Evolutionary conservation across 2,329 filamentous ascomycete species (phyloP).

Genomic region (Fusarium sacchari): DNA sequence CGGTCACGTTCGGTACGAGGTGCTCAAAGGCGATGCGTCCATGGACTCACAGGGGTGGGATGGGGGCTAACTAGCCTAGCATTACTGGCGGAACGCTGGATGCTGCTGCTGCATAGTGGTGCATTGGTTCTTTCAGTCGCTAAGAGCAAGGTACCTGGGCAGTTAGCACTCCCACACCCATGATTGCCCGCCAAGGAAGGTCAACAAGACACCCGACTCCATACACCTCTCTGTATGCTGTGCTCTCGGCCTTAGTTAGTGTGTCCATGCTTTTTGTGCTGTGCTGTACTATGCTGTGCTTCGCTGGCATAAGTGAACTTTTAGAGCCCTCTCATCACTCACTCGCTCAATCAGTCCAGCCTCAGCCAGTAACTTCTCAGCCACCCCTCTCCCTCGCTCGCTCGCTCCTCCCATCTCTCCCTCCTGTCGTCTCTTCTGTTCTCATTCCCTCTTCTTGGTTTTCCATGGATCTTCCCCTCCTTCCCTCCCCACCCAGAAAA

Average conservation of each 20-base stretch:
- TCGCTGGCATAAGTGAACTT: conserved; percentile 42
- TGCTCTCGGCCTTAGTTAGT: neutral
- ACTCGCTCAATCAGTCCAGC: conserved; percentile 24
- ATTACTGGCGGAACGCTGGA: conserved; percentile 27
- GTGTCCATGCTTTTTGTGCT: conserved; percentile 17
- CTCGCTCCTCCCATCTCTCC: conserved; percentile 30
- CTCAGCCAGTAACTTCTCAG: conserved; percentile 44
- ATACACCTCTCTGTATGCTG: neutral
- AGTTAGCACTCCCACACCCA: neutral
- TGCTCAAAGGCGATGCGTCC: conserved; percentile 19
- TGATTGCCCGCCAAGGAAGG: conserved; percentile 24
- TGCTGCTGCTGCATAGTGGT: conserved; percentile 36
- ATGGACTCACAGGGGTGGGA: conserved; percentile 25
- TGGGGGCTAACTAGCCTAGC: conserved; percentile 21
- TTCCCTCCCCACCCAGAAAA: conserved; percentile 43
- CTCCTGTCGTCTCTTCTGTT: conserved; percentile 14
- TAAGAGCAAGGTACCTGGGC: neutral
- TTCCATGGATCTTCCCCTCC: conserved; percentile 39
- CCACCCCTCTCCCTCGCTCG: conserved; percentile 44
- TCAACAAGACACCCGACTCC: conserved; percentile 17
- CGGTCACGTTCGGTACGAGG: conserved; percentile 7
- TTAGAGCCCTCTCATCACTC: neutral
- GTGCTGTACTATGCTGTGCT: conserved; percentile 26
- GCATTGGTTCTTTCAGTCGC: conserved; percentile 24
- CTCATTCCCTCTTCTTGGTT: conserved; percentile 35